Base-by-base conservation (phyloP, 345 rosid species). In the Excoecaria agallocha region DNA sequence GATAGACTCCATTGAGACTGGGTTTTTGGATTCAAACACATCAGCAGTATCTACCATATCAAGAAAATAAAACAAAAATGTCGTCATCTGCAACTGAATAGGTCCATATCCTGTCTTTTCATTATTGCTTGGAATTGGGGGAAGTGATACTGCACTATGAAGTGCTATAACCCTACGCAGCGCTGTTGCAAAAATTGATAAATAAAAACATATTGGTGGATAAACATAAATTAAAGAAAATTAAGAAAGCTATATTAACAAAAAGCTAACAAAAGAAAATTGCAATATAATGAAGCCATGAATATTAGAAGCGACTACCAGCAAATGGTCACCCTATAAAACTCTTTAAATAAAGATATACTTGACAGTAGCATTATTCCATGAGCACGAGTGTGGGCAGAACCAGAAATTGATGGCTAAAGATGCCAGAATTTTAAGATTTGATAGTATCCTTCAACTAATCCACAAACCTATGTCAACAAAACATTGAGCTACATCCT, bases 1-100 rank as follows among this genome's bases (percentile, higher is more conserved):
- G 15, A 82, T 82, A 81, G 87, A 84, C 83, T 94, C 98, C 97
- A 94, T 90, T 22, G 95, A 81, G 59, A 85, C 64, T 54, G 97
- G 97, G 70, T 86, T 81, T 59, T 82, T 52, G 43, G 92, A 86
- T 64, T 78, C 81, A 45, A 84, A 81, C 71, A 81, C 84, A 70
- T 86, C 71, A 17, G 74, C 75, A 74, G 86, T 80, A 82, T 87
- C 85, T 35, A 79, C 52, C 75, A 46, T 72, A 69, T 79, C 76
- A 46, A 86, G 80, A 46, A 85, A 83, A 82, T 89, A 87, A 78
- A 90, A 84, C 71, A 94, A 81, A 67, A 73, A 75, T 43, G 79
- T 77, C 71, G 86, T 85, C 78, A 81, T 85, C 71, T 85, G 91
- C 74, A 94, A 80, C 77, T 76, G 85, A 77, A 92, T 85, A 66